Conservation (phyloP, 495 filamentous ascomycete genomes). For the Xylaria cubensis region DNA sequence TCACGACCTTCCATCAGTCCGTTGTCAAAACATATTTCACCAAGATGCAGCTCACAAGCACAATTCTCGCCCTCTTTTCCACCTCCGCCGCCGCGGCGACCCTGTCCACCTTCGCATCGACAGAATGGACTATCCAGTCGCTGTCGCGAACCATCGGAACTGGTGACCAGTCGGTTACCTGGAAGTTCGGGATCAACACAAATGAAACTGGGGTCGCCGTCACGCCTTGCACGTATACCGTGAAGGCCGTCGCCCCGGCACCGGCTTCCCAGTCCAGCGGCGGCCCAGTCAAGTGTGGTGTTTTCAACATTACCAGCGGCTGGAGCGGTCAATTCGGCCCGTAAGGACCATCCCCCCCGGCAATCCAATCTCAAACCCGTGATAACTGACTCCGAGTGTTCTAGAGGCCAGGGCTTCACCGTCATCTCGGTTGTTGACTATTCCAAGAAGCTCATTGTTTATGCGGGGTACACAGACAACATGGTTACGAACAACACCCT, state of each 20-base stretch:
- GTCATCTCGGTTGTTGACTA: constrained; percentile 57
- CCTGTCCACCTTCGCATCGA: constrained; percentile 43
- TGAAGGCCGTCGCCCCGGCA: constrained; percentile 38
- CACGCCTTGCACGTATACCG: constrained; percentile 47
- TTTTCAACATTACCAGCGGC: constrained; percentile 57
- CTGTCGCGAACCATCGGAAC: constrained; percentile 58
- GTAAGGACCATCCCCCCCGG: background rate
- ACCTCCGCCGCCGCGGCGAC: constrained; percentile 50
- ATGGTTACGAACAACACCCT: constrained; percentile 49
- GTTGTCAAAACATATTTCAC: background rate
- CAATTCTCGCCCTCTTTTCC: constrained; percentile 48
- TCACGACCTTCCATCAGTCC: constrained; percentile 18
- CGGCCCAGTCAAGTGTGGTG: constrained; percentile 51
- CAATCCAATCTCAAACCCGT: background rate
- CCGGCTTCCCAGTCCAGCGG: constrained; percentile 51
- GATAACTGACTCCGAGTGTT: background rate
- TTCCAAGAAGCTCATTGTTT: constrained; percentile 49
- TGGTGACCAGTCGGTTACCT: constrained; percentile 53
- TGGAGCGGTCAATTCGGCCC: constrained; percentile 7
- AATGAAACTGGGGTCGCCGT: constrained; percentile 37
- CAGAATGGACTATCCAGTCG: constrained; percentile 56
- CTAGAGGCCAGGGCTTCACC: constrained; percentile 57
- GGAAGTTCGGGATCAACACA: constrained; percentile 56
- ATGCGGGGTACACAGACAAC: constrained; percentile 53
- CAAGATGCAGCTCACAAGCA: constrained; percentile 57